A percentile compares a stretch with the other conserved stretches of the same genome.
phyloP scores from a whole-genome alignment of 2,329 filamentous ascomycete species.

The Pseudogymnoascus sp. region DNA sequence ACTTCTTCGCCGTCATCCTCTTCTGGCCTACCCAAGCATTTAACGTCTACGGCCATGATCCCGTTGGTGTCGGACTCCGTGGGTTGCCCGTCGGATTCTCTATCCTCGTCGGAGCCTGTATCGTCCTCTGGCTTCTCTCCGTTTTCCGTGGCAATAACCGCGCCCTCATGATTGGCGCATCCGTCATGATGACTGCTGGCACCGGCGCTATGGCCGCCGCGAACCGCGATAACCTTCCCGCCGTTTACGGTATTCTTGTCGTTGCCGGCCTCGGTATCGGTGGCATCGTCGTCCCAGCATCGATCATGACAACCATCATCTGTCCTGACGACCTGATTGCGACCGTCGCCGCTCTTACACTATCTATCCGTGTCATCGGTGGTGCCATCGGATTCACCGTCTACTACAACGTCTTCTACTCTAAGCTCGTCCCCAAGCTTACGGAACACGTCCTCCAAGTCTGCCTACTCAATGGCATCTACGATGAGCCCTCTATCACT shows the following conservation, averaged over 20 bases:
- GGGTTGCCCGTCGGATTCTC: conserved; percentile 56
- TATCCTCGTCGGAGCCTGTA: conserved; percentile 52
- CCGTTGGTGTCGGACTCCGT: conserved; percentile 54
- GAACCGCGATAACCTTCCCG: conserved; percentile 42
- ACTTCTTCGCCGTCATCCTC: conserved; percentile 47
- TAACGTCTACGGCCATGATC: conserved; percentile 58
- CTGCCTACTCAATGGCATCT: conserved; percentile 18
- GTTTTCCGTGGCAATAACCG: conserved; percentile 50
- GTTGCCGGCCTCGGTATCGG: conserved; percentile 57
- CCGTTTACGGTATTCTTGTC: conserved; percentile 49
- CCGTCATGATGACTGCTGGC: conserved; percentile 58
- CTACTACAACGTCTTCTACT: conserved; percentile 46
- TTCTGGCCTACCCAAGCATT: conserved; percentile 59
- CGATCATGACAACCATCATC: conserved; percentile 61
- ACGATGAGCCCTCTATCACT: conserved; percentile 34
- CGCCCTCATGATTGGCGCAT: conserved; percentile 50
- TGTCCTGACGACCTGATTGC: conserved; percentile 64
- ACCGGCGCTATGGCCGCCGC: conserved; percentile 46
- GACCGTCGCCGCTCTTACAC: conserved; percentile 58
- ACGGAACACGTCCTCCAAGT: conserved; percentile 16
- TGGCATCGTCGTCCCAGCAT: conserved; percentile 58
- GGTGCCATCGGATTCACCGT: conserved; percentile 57
- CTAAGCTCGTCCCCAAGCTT: conserved; percentile 30
- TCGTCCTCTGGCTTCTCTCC: conserved; percentile 50
- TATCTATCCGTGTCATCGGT: conserved; percentile 61